Conservation (phyloP, 2,329 filamentous ascomycete species). For the Drechslera avenae region DNA sequence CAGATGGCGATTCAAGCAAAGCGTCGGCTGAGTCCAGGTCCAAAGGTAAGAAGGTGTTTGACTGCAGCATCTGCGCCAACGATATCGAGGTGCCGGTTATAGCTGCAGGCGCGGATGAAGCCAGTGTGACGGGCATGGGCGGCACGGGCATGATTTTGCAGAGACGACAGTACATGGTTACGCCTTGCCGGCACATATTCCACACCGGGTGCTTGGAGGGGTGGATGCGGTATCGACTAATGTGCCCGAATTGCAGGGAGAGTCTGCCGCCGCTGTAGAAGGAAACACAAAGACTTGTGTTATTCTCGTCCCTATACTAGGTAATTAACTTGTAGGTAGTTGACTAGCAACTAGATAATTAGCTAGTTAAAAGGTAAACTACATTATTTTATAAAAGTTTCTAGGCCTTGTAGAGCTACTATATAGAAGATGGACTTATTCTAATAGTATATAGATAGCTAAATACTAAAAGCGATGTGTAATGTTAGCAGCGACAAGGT, state of each 20-base stretch:
- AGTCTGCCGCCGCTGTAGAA: slow-evolving; percentile 78
- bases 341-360: no score
- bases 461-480: no score
- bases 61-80: slow-evolving; percentile 96
- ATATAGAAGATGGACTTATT: no score
- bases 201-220: slow-evolving; percentile 90
- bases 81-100: slow-evolving; percentile 87
- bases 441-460: no score
- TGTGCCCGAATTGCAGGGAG: slow-evolving; percentile 95
- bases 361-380: no score
- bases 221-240: slow-evolving; percentile 91
- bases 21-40: slow-evolving; percentile 53
- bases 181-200: slow-evolving; percentile 94
- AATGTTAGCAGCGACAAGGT: no score
- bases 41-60: slow-evolving; percentile 68
- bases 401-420: no score
- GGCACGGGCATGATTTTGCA: slow-evolving; percentile 69
- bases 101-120: slow-evolving; percentile 51
- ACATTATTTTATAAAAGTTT: no score
- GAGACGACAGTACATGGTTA: slow-evolving; percentile 91
- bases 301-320: no score
- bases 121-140: slow-evolving; percentile 48
- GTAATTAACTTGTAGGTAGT: no score
- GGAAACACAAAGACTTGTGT: not conserved
- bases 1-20: slow-evolving; percentile 16